These are phyloP conservation scores for Warburgia ugandensis DNA, from an alignment of 164 flowering plant species.

Conservation along the genomic window DNA sequence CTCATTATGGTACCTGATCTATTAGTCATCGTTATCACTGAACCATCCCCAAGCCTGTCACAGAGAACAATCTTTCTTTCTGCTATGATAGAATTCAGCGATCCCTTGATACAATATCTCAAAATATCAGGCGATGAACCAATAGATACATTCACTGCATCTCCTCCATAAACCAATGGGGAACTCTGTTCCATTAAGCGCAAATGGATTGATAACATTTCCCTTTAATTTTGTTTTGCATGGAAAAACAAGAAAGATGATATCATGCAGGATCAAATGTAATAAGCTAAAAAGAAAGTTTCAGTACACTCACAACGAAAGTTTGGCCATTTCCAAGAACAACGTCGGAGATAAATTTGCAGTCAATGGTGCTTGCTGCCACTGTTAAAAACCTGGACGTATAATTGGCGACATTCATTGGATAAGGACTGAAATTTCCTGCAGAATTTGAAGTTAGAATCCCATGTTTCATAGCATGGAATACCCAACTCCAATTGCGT, in stretches of 20 bases:
- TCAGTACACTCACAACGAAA: constrained; percentile 15
- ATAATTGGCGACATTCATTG: background rate
- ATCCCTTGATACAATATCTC: constrained; percentile 15
- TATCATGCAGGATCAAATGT: background rate
- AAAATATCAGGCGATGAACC: constrained; percentile 4
- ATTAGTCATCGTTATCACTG: background rate
- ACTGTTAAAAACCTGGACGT: constrained; percentile 21
- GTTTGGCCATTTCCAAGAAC: constrained; percentile 19
- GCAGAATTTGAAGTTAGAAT: constrained; percentile 15
- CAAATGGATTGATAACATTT: constrained; percentile 27
- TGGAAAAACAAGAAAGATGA: too few relatives aligned
- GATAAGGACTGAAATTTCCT: constrained; percentile 13
- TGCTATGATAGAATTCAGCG: constrained; percentile 21
- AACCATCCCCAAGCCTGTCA: background rate
- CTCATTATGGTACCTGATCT: constrained; percentile 4
- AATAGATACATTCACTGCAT: constrained; percentile 29
- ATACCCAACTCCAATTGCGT: constrained; percentile 17
- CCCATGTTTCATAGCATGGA: constrained; percentile 20
- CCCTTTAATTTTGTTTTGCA: too few relatives aligned
- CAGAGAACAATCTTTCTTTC: constrained; percentile 27
- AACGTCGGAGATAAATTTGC: constrained; percentile 16
- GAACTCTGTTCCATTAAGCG: constrained; percentile 23
- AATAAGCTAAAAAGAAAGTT: constrained; percentile 11
- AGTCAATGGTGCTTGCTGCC: constrained; percentile 18
- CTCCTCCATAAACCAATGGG: constrained; percentile 43